A percentile compares a stretch with the other conserved stretches of the same genome.
Conservation (phyloP, 2,329 filamentous ascomycete genomes). For the Fusarium pilosicola region DNA sequence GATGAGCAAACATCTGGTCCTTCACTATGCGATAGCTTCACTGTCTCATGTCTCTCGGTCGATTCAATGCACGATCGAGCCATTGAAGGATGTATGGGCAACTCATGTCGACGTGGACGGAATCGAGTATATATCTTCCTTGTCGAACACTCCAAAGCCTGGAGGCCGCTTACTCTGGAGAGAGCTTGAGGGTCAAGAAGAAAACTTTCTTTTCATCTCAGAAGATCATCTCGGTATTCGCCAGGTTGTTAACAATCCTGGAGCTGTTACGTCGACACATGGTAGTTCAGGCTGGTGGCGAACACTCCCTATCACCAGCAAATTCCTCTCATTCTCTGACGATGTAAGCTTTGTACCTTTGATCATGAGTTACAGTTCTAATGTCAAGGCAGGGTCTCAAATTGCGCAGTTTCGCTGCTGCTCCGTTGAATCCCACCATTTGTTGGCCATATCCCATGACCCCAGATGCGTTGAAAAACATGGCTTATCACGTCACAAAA, state of each 20-base stretch:
- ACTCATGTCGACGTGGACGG: constrained; percentile 19
- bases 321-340: neutral
- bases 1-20: constrained; percentile 3
- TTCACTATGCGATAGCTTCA: constrained; percentile 16
- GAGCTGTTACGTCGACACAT: neutral
- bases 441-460: constrained; percentile 18
- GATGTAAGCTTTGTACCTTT: constrained; percentile 9
- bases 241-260: neutral
- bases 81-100: constrained; percentile 19
- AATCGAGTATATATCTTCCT: constrained; percentile 17
- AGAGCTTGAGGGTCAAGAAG: neutral
- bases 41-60: neutral
- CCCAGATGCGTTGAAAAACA: neutral
- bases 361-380: neutral
- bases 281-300: constrained; percentile 15
- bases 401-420: constrained; percentile 2
- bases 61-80: neutral
- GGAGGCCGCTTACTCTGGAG: constrained; percentile 10
- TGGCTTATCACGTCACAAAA: constrained; percentile 6
- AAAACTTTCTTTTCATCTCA: constrained; percentile 5
- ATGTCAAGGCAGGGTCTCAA: constrained; percentile 17
- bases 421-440: neutral
- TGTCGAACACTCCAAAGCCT: constrained; percentile 3
- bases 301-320: constrained; percentile 1
- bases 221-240: constrained; percentile 31